Base-by-base conservation (phyloP, 768 basidiomycete genomes). In the Russula foetens region DNA sequence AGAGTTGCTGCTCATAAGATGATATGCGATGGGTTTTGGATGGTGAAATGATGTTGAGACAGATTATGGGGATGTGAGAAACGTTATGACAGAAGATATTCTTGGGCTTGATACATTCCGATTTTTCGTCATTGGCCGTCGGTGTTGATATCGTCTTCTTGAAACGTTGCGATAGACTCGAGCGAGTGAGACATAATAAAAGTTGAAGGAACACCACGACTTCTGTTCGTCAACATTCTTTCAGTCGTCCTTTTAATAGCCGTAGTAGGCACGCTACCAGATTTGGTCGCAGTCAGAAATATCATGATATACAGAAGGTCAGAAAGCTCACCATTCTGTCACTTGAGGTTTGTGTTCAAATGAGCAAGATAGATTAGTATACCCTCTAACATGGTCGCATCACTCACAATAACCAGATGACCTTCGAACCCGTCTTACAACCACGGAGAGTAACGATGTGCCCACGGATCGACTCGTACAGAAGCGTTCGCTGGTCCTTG, bases 391-490 rank as follows among this genome's bases (percentile, higher is more conserved):
- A 24, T 24, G 12, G n/a, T 46, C 23, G 33, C 11, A 63, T 33
- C 3, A 71, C 79, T 50, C 69, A 81, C 80, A 93, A 93, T 52
- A 93, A 78, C 91, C 91, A 93, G 69, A 92, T 92, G 68, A 92
- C 89, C 70, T 91, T 92, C 1, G 90, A 92, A 28, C 91, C 91
- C 1, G 91, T 91, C 77, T 92, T 92, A 70, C 90, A 92, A 23
- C 91, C 91, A 39, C 91, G 82, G n/a, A 93, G 77, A 29, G 90
- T 92, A 49, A 92, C 90, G 64, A 92, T 91, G 68, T 92, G 90
- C 3, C 89, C 88, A 41, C 86, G 80, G 64, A 92, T 91, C 67
- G 91, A 91, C 45, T 92, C 90, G 67, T 91, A 92, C 38, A 93
- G 76, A 60, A 85, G 71, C 3, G 86, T 83, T 23, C 91, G 84